Base-by-base conservation (phyloP, 1,139 yeast genomes). In the Nadsonia commutata region DNA sequence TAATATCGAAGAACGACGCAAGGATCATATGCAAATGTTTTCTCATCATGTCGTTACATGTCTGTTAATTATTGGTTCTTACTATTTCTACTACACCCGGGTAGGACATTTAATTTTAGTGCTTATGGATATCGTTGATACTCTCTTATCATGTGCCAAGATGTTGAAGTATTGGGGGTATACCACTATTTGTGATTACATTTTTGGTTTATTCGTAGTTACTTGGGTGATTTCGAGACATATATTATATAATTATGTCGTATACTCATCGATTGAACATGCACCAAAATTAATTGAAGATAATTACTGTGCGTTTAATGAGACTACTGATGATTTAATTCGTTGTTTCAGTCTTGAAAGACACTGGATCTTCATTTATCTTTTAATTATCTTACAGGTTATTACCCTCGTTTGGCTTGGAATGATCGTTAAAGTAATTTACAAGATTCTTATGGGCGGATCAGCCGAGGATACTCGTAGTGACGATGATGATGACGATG, bases 1-100 rank as follows among this genome's bases (percentile, higher is more conserved):
- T 48, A 76, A 84, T 60, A 64, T 85, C 44, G 96, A 86, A 62
- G 77, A 75, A 49, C 74, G 70, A 50, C 74, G 96, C 52, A 84
- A 84, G 58, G 96, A 86, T 59, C 79, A 83, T 59, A 62, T 64
- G 53, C 95, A 85, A 60, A 86, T 86, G 96, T 76, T 85, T 56
- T 66, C 80, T 42, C 96, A 86, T 59, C 96, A 86, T 62, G 76
- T 86, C 44, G 78, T 86, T 45, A 86, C 96, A 1, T 71, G 79
- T 53, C 54, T 68, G 23, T 68, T 86, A 47, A 71, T 82, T 39
- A 61, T 72, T 18, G 93, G 93, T 1, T 80, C 93, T 1, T 86
- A 85, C 59, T 69, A 70, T 55, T 78, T 74, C 56, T 78, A 81
- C 61, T 81, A 76, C 59, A 76, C 79, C 36, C 71, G 86, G 39